These are phyloP conservation scores for Pilaira anomala DNA, from an alignment of 192 early-diverging fungal species.

Conservation along the genomic window DNA sequence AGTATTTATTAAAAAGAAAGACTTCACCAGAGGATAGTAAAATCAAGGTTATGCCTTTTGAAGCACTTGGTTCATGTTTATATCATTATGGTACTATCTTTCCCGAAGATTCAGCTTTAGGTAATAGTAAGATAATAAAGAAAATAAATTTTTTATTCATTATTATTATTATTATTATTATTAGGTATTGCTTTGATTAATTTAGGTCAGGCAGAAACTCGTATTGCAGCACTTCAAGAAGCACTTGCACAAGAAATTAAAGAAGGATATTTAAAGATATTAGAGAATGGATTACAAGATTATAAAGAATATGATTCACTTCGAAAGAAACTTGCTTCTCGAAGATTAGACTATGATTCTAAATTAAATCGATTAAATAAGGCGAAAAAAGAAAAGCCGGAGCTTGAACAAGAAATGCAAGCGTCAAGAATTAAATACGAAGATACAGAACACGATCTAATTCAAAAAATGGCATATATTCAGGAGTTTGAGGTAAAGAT, in stretches of 20 bases:
- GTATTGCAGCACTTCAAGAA: constrained; percentile 45
- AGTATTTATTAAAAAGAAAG: constrained; percentile 61
- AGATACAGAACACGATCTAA: constrained; percentile 77
- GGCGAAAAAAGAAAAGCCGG: constrained; percentile 86
- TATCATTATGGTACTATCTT: constrained; percentile 54
- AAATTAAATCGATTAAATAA: constrained; percentile 87
- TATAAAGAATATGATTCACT: constrained; percentile 56
- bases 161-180: constrained; percentile 14
- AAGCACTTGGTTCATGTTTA: constrained; percentile 65
- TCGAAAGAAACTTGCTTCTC: constrained; percentile 83
- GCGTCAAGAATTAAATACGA: constrained; percentile 92
- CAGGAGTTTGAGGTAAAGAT: constrained; percentile 77
- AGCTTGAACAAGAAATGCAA: constrained; percentile 86
- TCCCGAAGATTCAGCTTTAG: constrained; percentile 35
- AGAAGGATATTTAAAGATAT: constrained; percentile 31
- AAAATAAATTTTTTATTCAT: constrained; percentile 26
- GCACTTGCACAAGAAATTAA: constrained; percentile 40
- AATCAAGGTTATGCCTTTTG: constrained; percentile 58
- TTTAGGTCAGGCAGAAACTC: constrained; percentile 45
- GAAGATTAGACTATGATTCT: constrained; percentile 90
- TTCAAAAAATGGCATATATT: constrained; percentile 75
- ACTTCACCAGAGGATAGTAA: constrained; percentile 59
- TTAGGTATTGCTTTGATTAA: constrained; percentile 50
- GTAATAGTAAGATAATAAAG: constrained; percentile 33
- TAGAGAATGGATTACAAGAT: constrained; percentile 46